Base-by-base conservation (phyloP, 2,329 filamentous ascomycete genomes). In the Aureobasidium namibiae region DNA sequence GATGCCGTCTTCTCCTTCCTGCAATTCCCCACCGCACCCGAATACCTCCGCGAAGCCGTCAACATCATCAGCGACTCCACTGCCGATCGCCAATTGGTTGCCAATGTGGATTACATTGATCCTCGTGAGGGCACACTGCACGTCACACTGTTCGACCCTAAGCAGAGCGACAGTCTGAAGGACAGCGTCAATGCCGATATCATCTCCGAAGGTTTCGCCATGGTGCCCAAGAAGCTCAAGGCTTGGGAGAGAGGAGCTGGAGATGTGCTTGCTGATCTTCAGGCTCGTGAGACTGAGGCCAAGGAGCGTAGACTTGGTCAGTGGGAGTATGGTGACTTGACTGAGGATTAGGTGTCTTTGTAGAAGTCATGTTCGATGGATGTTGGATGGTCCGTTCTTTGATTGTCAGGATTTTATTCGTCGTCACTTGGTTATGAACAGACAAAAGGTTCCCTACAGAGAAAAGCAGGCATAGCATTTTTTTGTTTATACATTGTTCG, bases 291-390 rank as follows among this genome's bases (percentile, higher is more conserved):
- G 78, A 79, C 81, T 36, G 80, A 87, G 72, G 92, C 92, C 4
- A 96, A 95, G 82, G 78, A 82, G 59, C 85, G 86, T 60, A 84
- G 91, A 63, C 80, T 85, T 65, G 94, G 94, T 44, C 94, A 96
- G 82, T 99, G 92, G 92, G 94, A 99, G 81, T 99, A 97, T 74
- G 94, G 94, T 66, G 94, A 97, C 73, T 81, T 96, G 69, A 95
- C 90, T 14, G 92, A 96, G 77, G 90, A 95, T 60, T 72, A 68
- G 29, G 18, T 29, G 33, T 38, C 13, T 31, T 21, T 29, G 26
- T 29, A 29, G 26, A 29, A 29, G 26, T 29, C 9, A 5, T 29
- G 26, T 29, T 29, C 9, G 26, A 4, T 9, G 4, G 26, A 29
- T 29, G 9, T 29, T n/a, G n/a, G n/a, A n/a, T n/a, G n/a, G n/a